Evolutionary conservation across 768 basidiomycete species (phyloP).

Genomic region (Gloeopeniophorella convolvens): DNA sequence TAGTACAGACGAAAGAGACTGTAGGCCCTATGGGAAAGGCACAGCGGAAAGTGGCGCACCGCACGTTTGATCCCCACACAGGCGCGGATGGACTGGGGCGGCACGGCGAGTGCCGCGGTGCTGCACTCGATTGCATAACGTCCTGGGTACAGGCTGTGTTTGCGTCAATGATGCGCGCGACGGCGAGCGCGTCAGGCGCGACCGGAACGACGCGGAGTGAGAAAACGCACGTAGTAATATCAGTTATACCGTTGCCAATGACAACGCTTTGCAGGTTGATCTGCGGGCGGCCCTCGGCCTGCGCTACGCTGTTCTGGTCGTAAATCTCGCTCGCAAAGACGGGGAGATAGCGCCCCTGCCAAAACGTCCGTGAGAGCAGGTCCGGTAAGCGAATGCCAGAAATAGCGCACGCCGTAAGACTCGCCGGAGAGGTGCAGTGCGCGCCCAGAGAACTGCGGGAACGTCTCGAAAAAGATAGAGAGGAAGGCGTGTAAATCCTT

Average conservation of each 20-base stretch:
- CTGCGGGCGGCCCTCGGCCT: slow-evolving; percentile 40
- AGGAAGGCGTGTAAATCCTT: slow-evolving; percentile 71
- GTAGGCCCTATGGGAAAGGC: too few relatives aligned
- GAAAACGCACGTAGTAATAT: slow-evolving; percentile 44
- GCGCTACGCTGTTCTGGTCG: slow-evolving; percentile 58
- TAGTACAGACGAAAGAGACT: not conserved
- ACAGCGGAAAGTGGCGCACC: slow-evolving; percentile 30
- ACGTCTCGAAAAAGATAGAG: slow-evolving; percentile 74
- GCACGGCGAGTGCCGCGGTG: slow-evolving; percentile 42
- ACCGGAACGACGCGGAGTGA: too few relatives aligned
- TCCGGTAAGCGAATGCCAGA: not conserved
- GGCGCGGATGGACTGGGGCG: slow-evolving; percentile 37
- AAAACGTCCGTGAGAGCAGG: not conserved
- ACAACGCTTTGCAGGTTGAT: slow-evolving; percentile 68
- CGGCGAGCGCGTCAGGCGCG: too few relatives aligned
- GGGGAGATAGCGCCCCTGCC: slow-evolving; percentile 62
- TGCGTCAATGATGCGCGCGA: not conserved
- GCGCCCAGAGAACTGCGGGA: slow-evolving; percentile 62
- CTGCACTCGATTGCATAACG: slow-evolving; percentile 48
- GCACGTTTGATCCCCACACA: slow-evolving; percentile 55
- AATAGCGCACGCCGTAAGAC: slow-evolving; percentile 59
- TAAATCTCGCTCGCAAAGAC: slow-evolving; percentile 72
- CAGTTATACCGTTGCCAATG: slow-evolving; percentile 68
- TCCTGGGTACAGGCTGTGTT: slow-evolving; percentile 33
- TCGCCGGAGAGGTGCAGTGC: slow-evolving; percentile 68